phyloP scores from a whole-genome alignment of 148 eudicot genomes.

The Polygonum maritimum region DNA sequence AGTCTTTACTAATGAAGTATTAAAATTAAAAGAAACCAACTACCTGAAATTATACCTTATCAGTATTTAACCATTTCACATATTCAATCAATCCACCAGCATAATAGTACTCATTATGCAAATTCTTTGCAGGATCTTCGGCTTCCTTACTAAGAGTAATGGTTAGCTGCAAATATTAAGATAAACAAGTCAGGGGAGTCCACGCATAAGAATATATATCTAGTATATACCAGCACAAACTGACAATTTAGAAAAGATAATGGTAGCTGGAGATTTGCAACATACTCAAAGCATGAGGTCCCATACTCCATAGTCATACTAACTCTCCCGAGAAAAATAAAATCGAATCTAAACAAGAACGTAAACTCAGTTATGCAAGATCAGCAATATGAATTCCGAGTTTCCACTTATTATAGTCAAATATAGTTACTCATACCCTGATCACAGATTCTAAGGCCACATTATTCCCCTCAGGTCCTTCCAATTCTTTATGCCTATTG shows the following conservation, averaged over 20 bases:
- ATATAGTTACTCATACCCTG: background rate
- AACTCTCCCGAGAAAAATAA: background rate
- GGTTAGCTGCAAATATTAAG: conserved; percentile 44
- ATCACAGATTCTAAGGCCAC: background rate
- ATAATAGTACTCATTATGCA: conserved; percentile 57
- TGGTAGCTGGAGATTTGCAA: background rate
- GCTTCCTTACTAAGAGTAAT: conserved; percentile 62
- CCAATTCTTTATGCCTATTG: background rate
- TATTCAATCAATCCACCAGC: conserved; percentile 93
- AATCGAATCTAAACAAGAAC: background rate
- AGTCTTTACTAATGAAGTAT: background rate
- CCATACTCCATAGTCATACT: background rate
- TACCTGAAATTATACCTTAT: conserved; percentile 42
- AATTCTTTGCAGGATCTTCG: conserved; percentile 48
- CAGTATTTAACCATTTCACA: conserved; percentile 91
- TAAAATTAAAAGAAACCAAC: background rate
- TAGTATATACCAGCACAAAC: background rate
- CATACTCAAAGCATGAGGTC: background rate
- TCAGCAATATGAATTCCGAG: background rate
- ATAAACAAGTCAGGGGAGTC: background rate
- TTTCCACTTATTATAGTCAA: background rate
- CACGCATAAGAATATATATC: background rate
- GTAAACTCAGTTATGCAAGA: background rate
- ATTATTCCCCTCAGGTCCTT: background rate
- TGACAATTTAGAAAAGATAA: background rate